A percentile compares a stretch with the other conserved stretches of the same genome.
Evolutionary conservation across 768 basidiomycete species (phyloP).

Genomic region (Tricholoma matsutake): DNA sequence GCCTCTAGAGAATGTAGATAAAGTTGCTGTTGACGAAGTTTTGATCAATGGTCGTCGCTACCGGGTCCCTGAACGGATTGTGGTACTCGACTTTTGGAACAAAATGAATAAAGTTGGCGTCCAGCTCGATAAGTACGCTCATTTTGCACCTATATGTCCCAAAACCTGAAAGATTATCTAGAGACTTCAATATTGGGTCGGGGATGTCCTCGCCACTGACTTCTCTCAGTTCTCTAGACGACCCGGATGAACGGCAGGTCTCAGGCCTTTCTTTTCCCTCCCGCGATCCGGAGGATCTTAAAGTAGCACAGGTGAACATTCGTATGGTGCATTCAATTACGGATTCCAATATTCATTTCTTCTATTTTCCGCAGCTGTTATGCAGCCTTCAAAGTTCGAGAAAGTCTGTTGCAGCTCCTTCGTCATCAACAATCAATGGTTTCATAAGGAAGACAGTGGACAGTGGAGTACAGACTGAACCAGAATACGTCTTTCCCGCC

Average conservation of each 20-base stretch:
- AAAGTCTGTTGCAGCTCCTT: conserved; percentile 9
- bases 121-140: conserved; percentile 41
- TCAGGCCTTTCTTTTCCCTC: conserved; percentile 23
- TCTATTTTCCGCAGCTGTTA: conserved; percentile 30
- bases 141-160: neutral
- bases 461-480: conserved; percentile 29
- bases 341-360: neutral
- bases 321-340: neutral
- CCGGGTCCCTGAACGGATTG: conserved; percentile 87
- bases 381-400: conserved; percentile 32
- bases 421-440: conserved; percentile 6
- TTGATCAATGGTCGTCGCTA: conserved; percentile 88
- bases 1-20: conserved; percentile 34
- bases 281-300: conserved; percentile 47
- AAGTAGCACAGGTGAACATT: conserved; percentile 51
- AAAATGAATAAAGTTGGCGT: conserved; percentile 54
- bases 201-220: conserved; percentile 70
- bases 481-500: conserved; percentile 17
- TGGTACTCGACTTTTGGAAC: conserved; percentile 95
- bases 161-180: conserved; percentile 12
- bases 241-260: conserved; percentile 41
- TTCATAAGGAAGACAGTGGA: conserved; percentile 21
- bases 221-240: conserved; percentile 70
- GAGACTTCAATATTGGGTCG: conserved; percentile 42
- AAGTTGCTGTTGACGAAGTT: conserved; percentile 73